Evolutionary conservation across 2,329 filamentous ascomycete species (phyloP), one percentile per base, ranked within the genome.

Genomic region (Cladosporium phlei): DNA sequence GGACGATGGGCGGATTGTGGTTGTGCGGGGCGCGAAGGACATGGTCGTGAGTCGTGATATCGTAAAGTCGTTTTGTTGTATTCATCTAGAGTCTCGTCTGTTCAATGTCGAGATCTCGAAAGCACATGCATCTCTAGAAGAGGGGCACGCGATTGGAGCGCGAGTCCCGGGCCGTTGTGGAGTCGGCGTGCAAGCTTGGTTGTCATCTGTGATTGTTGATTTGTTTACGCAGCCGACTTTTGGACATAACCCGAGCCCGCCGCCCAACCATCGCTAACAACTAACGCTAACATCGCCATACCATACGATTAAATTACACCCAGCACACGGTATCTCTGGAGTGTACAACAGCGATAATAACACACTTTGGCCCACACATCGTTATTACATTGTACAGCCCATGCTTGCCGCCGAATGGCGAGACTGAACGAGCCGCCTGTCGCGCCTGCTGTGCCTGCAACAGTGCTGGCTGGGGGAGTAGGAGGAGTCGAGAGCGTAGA

Each of bases 341-440:
- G n/a, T 4, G 9, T 19, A n/a, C 29, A 33, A 16, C 16, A 33
- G 30, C 28, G 19, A 9, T 17, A 32, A 17, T 11, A 33, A 11
- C 30, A 33, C 16, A 19, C n/a, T n/a, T n/a, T n/a, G n/a, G n/a
- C n/a, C n/a, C 30, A 20, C 20, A 33, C 30, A 33, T 33, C 30
- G 30, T 19, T 33, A 20, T 33, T 20, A 33, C n/a, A 33, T 19
- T 11, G 30, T 19, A 33, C 5, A 14, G 3, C 11, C 16, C 16
- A 43, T 47, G 20, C 30, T 11, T 32, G 35, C 34, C 27, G 37
- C 45, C 54, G 56, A 43, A 91, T 91, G 86, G 86, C 86, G 70
- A 79, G 86, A 71, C 76, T 91, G 57, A 90, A 90, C 71, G 86
- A 89, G 74, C 78, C 79, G 62, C 76, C 80, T 53, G 53, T 57